These are phyloP conservation scores for Eragrostis nindensis DNA, from an alignment of 176 grass and related monocot species.

Conservation along the genomic window DNA sequence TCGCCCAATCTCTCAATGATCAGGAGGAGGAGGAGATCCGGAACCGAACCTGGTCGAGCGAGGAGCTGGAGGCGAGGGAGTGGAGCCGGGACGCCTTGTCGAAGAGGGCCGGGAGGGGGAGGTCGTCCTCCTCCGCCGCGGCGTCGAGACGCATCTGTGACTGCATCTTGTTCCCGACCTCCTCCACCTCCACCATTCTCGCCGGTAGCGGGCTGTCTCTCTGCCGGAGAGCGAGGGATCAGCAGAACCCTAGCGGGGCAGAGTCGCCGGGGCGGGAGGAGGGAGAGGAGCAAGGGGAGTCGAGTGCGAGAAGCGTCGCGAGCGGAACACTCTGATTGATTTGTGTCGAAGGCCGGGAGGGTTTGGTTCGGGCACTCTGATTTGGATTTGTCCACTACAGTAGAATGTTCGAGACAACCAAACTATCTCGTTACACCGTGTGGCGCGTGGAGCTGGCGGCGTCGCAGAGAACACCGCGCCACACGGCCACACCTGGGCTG, in stretches of 20 bases:
- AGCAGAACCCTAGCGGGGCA: conserved; percentile 11
- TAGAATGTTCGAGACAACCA: too few species aligned
- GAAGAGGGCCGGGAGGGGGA: conserved; percentile 78
- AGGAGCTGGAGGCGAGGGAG: conserved; percentile 63
- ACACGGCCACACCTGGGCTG: too few species aligned
- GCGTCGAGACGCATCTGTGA: conserved; percentile 43
- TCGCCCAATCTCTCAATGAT: not conserved
- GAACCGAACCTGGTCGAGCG: conserved; percentile 59
- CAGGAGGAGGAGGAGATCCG: not conserved
- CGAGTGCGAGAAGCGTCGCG: not conserved
- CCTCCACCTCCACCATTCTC: conserved; percentile 48
- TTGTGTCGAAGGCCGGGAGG: too few species aligned
- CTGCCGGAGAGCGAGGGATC: not conserved
- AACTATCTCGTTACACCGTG: too few species aligned
- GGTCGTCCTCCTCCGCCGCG: conserved; percentile 48
- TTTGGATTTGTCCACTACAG: too few species aligned
- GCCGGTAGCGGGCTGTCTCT: not conserved
- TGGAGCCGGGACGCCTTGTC: conserved; percentile 77
- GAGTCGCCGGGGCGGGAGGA: too few species aligned
- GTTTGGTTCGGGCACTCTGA: too few species aligned
- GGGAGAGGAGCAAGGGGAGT: too few species aligned
- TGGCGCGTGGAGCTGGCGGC: too few species aligned
- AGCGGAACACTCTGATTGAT: too few species aligned
- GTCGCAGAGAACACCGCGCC: too few species aligned
- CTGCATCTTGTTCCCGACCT: conserved; percentile 38